A percentile compares a stretch with the other conserved stretches of the same genome.
These are phyloP conservation scores for Selaginella moellendorffii DNA, from an alignment of 75 land plant species.

Conservation along the genomic window DNA sequence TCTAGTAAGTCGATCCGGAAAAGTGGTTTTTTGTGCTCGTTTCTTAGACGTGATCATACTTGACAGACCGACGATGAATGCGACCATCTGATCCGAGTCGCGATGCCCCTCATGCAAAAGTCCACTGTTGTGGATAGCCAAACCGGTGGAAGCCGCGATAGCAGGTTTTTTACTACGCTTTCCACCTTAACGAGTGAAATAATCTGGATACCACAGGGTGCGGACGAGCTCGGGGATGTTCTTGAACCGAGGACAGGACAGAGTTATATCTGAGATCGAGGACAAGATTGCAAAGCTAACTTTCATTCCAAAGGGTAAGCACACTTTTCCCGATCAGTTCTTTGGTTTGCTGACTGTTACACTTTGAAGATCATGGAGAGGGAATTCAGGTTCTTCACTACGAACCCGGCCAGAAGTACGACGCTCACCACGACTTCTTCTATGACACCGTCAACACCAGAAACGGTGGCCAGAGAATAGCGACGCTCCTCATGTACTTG, in stretches of 20 bases:
- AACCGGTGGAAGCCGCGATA: background rate
- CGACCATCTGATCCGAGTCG: background rate
- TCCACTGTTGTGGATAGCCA: background rate
- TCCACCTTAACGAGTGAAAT: no score
- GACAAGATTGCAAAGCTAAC: slow-evolving; percentile 72
- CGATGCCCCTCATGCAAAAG: background rate
- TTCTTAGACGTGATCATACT: no score
- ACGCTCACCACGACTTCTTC: slow-evolving; percentile 91
- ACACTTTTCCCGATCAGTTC: slow-evolving; percentile 6
- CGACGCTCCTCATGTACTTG: slow-evolving; percentile 67
- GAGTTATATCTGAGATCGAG: slow-evolving; percentile 55
- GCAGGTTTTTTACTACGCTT: no score
- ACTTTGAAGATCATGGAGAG: slow-evolving; percentile 78
- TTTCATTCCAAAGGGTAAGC: slow-evolving; percentile 72
- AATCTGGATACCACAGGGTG: no score
- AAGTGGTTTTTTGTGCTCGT: no score
- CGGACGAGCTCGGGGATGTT: slow-evolving; percentile 86
- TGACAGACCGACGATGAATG: background rate
- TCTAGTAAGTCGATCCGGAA: no score
- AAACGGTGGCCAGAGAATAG: slow-evolving; percentile 70
- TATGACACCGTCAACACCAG: slow-evolving; percentile 47
- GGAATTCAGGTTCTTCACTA: slow-evolving; percentile 91
- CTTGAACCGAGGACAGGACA: slow-evolving; percentile 64
- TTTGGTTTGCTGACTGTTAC: background rate
- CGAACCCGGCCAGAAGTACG: slow-evolving; percentile 87